Evolutionary conservation across 2,329 filamentous ascomycete genomes (phyloP).

Genomic region (Niveomyces coronatus): DNA sequence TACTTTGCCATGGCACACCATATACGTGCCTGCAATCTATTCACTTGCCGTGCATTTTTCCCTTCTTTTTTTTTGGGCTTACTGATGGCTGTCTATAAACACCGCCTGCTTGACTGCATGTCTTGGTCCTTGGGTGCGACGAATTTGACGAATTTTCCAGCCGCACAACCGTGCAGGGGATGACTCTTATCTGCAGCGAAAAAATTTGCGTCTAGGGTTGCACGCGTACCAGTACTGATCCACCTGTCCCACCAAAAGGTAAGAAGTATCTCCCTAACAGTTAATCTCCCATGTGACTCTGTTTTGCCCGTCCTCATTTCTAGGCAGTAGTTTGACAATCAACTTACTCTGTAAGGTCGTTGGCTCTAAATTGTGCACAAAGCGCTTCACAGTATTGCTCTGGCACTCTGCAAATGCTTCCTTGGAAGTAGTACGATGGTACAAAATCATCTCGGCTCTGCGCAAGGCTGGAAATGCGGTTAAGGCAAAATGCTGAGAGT

Average conservation of each 20-base stretch:
- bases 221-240: constrained; percentile 15
- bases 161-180: not conserved
- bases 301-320: not conserved
- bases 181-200: constrained; percentile 14
- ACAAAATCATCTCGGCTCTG: too few relatives aligned
- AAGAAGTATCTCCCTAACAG: constrained; percentile 30
- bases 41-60: not conserved
- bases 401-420: too few relatives aligned
- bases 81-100: not conserved
- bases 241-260: not conserved
- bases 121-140: too few relatives aligned
- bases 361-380: too few relatives aligned
- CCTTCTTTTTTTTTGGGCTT: constrained; percentile 2
- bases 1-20: constrained; percentile 7
- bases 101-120: not conserved
- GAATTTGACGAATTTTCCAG: not conserved
- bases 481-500: too few relatives aligned
- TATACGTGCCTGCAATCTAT: not conserved
- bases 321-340: not conserved
- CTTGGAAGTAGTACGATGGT: too few relatives aligned
- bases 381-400: too few relatives aligned
- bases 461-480: too few relatives aligned
- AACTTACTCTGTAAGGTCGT: too few relatives aligned
- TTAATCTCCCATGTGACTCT: constrained; percentile 14
- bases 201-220: constrained; percentile 22